These are phyloP conservation scores for Bromus sterilis DNA, from an alignment of 176 grass and related monocot genomes.

Conservation along the genomic window DNA sequence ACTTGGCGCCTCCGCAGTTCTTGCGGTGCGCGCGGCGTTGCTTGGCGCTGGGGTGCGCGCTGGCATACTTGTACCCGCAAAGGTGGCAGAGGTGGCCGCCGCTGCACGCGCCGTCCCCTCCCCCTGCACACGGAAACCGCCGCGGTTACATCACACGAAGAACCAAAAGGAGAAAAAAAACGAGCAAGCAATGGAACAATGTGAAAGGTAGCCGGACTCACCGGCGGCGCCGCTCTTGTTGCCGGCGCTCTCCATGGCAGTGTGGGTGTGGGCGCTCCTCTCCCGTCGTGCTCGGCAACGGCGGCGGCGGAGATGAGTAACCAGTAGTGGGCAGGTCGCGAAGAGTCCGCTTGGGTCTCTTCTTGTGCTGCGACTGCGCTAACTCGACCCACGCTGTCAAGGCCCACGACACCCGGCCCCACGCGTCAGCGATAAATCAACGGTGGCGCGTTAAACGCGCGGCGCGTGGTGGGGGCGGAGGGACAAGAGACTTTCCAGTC, in stretches of 20 bases:
- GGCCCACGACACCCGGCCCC: not conserved
- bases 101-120: not conserved
- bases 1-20: conserved; percentile 42
- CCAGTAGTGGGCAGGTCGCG: not conserved
- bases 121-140: not conserved
- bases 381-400: not conserved
- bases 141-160: not conserved
- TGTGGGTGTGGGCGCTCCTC: not conserved
- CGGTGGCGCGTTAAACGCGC: not conserved
- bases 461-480: not conserved
- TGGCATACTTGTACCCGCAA: conserved; percentile 50
- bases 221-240: conserved; percentile 5
- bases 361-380: not conserved
- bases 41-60: conserved; percentile 59
- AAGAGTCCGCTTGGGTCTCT: not conserved
- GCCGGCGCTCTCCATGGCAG: conserved; percentile 21
- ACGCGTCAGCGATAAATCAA: not conserved
- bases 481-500: conserved; percentile 1
- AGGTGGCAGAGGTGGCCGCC: conserved; percentile 30
- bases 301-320: not conserved
- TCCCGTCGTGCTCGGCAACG: not conserved
- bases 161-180: not conserved
- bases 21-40: conserved; percentile 52
- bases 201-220: not conserved
- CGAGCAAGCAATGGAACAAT: not conserved